Percentiles rank a stretch among this genome's conserved stretches.
Conservation (phyloP, 2,329 filamentous ascomycete genomes). For the Chaetomium globosum region DNA sequence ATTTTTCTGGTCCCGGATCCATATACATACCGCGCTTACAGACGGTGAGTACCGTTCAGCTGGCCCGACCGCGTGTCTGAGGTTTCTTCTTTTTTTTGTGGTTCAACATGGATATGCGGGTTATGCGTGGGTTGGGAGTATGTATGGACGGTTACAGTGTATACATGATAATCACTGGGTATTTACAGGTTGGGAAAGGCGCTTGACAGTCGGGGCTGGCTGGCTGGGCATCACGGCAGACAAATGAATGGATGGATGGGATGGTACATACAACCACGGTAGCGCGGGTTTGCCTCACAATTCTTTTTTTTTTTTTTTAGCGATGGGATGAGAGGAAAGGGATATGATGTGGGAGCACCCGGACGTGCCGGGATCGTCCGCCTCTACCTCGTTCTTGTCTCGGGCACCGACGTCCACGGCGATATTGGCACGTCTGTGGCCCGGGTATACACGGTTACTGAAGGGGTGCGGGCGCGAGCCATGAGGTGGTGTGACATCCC, state of each 20-base stretch:
- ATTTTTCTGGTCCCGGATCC: too few species aligned
- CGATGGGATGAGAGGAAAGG: background rate
- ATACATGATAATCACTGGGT: background rate
- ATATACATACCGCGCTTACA: background rate
- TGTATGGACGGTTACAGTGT: background rate
- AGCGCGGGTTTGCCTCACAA: background rate
- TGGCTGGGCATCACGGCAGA: background rate
- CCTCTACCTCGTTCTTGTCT: background rate
- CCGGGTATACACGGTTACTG: slow-evolving; percentile 18
- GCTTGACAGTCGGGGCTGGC: background rate
- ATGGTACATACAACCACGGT: background rate
- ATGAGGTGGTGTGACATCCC: background rate
- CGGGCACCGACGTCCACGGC: background rate
- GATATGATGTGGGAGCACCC: background rate
- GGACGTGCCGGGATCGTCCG: slow-evolving; percentile 3
- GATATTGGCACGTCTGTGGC: background rate
- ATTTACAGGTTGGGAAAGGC: background rate
- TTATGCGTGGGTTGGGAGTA: background rate
- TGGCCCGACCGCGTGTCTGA: background rate
- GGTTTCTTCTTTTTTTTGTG: background rate
- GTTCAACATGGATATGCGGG: background rate
- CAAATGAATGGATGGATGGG: background rate
- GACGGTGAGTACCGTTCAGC: background rate
- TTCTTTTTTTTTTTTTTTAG: background rate
- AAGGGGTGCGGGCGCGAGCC: background rate